Evolutionary conservation across 2,329 filamentous ascomycete species (phyloP).

Genomic region (Alternaria brassicicola): DNA sequence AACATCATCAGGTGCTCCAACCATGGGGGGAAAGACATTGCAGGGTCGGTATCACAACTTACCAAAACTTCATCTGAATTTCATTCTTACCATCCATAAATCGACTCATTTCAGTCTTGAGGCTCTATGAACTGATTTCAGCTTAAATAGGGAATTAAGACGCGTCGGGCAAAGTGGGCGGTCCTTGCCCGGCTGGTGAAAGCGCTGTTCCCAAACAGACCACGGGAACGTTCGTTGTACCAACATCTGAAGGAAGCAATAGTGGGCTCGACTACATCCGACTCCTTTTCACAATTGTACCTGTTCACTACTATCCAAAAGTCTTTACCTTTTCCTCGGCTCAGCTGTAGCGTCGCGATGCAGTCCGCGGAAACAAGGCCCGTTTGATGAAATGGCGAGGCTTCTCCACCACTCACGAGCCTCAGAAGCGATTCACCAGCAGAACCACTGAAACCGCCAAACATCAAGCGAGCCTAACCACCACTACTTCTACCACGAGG

Average conservation of each 20-base stretch:
- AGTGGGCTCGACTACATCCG: not conserved
- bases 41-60: slow-evolving; percentile 12
- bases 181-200: not conserved
- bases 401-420: slow-evolving; percentile 18
- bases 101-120: not conserved
- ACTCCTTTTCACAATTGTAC: not conserved
- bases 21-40: slow-evolving; percentile 8
- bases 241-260: not conserved
- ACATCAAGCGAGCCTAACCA: slow-evolving; percentile 9
- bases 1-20: slow-evolving; percentile 16
- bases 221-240: not conserved
- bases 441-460: slow-evolving; percentile 11
- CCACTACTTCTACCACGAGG: slow-evolving; percentile 20
- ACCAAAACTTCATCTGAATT: not conserved
- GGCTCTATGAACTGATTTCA: not conserved
- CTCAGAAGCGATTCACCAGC: not conserved
- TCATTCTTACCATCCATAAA: not conserved
- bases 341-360: not conserved
- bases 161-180: not conserved
- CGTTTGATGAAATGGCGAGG: slow-evolving; percentile 11
- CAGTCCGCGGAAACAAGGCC: slow-evolving; percentile 8
- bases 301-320: not conserved
- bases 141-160: not conserved
- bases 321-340: not conserved
- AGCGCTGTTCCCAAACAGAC: slow-evolving; percentile 3